A percentile compares a stretch with the other conserved stretches of the same genome.
phyloP scores from a whole-genome alignment of 805 yeast genomes.

The Candida germanica region DNA sequence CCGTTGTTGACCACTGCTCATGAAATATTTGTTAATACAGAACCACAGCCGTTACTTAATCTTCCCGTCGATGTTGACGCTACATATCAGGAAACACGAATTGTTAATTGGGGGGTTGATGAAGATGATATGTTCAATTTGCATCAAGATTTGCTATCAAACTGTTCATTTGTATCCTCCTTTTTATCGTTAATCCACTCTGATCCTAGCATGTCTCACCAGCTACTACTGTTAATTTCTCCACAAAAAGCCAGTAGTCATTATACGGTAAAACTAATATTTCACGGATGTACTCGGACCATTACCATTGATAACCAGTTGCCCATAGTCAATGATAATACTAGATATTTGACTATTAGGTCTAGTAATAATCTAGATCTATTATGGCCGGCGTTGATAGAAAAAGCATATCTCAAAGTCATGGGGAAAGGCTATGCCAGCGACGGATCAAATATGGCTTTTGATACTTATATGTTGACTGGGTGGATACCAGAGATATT shows the following conservation, averaged over 20 bases:
- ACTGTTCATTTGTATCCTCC: conserved; percentile 77
- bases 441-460: conserved; percentile 72
- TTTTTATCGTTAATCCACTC: conserved; percentile 47
- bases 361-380: conserved; percentile 32
- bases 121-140: conserved; percentile 22
- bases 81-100: conserved; percentile 4
- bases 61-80: conserved; percentile 15
- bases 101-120: conserved; percentile 45
- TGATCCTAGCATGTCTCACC: conserved; percentile 12
- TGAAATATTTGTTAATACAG: background rate
- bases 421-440: conserved; percentile 58
- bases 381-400: conserved; percentile 71
- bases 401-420: conserved; percentile 68
- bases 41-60: conserved; percentile 4
- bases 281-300: conserved; percentile 53
- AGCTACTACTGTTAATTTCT: conserved; percentile 22
- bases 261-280: conserved; percentile 40
- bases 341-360: conserved; percentile 31
- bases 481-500: conserved; percentile 73
- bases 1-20: conserved; percentile 9
- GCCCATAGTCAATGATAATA: conserved; percentile 30
- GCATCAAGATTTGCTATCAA: conserved; percentile 51
- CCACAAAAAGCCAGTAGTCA: conserved; percentile 21
- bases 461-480: conserved; percentile 60
- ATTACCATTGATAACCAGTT: conserved; percentile 47